Evolutionary conservation across 164 flowering plant genomes (phyloP).

Genomic region (Annona cherimola): DNA sequence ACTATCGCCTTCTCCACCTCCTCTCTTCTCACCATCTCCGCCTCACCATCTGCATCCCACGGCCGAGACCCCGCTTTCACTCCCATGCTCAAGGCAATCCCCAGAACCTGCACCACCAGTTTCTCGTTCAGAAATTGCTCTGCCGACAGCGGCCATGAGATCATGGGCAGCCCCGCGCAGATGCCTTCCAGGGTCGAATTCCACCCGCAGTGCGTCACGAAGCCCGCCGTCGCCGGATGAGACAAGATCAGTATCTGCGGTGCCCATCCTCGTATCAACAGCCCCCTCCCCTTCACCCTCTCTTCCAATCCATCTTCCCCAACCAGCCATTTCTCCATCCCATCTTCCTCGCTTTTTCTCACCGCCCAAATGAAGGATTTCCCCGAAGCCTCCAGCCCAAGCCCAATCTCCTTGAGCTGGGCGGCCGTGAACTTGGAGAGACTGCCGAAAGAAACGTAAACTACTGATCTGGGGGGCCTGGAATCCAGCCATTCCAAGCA

Average conservation of each 20-base stretch:
- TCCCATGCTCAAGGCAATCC: conserved; percentile 39
- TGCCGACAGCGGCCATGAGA: conserved; percentile 55
- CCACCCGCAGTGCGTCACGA: conserved; percentile 65
- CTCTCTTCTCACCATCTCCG: conserved; percentile 8
- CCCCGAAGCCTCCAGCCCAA: conserved; percentile 45
- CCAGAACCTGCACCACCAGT: conserved; percentile 34
- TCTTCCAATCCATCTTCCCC: conserved; percentile 37
- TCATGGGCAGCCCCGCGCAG: conserved; percentile 45
- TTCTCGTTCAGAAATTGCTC: conserved; percentile 63
- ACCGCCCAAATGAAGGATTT: conserved; percentile 47
- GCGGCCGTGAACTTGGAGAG: conserved; percentile 9
- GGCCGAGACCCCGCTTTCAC: conserved; percentile 23
- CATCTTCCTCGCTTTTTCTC: conserved; percentile 15
- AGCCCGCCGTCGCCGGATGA: conserved; percentile 43
- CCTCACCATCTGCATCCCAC: conserved; percentile 40
- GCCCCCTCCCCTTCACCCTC: conserved; percentile 39
- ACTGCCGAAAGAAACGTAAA: conserved; percentile 55
- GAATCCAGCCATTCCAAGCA: conserved; percentile 47
- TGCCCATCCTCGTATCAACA: conserved; percentile 60
- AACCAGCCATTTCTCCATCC: conserved; percentile 36
- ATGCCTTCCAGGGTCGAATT: conserved; percentile 56
- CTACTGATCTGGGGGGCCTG: conserved; percentile 28
- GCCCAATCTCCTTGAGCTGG: conserved; percentile 43
- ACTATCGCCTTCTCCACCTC: conserved; percentile 29
- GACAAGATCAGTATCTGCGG: conserved; percentile 56